These are phyloP conservation scores for Geotrichum histeridarum DNA, from an alignment of 1,139 yeast genomes.

Conservation along the genomic window DNA sequence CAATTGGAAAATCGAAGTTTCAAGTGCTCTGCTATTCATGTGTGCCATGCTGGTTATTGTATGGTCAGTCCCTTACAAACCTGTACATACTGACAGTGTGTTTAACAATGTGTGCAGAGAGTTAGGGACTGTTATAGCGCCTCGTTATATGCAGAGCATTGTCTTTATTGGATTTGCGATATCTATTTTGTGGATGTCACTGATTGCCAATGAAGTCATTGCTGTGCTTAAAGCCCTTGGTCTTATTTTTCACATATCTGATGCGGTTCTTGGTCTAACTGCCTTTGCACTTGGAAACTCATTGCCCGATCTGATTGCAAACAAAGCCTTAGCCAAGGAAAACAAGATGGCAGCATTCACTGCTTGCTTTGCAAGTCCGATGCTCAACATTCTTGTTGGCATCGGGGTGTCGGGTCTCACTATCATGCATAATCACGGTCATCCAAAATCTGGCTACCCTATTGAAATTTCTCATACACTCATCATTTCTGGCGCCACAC, in stretches of 20 bases:
- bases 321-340: conserved; percentile 73
- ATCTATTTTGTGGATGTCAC: conserved; percentile 67
- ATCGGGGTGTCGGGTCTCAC: conserved; percentile 63
- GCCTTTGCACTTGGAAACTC: conserved; percentile 92
- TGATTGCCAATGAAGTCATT: conserved; percentile 73
- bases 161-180: conserved; percentile 54
- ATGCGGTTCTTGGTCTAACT: conserved; percentile 77
- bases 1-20: conserved; percentile 37
- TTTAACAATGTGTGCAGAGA: too few relatives aligned
- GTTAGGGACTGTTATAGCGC: conserved; percentile 2
- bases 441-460: conserved; percentile 30
- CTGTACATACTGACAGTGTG: conserved; percentile 28
- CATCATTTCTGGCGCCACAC: conserved; percentile 47
- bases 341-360: conserved; percentile 90
- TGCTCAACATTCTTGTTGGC: conserved; percentile 58
- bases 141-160: conserved; percentile 19
- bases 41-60: conserved; percentile 48
- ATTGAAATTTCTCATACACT: conserved; percentile 48
- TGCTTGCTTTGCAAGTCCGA: conserved; percentile 93
- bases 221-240: conserved; percentile 61
- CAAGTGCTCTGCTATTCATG: conserved; percentile 48
- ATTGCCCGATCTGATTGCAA: conserved; percentile 81
- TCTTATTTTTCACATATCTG: conserved; percentile 55
- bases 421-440: conserved; percentile 36
- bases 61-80: neutral